Evolutionary conservation across 495 filamentous ascomycete species (phyloP), one percentile per base, ranked within the genome.

Genomic region (Penicillium salamii): DNA sequence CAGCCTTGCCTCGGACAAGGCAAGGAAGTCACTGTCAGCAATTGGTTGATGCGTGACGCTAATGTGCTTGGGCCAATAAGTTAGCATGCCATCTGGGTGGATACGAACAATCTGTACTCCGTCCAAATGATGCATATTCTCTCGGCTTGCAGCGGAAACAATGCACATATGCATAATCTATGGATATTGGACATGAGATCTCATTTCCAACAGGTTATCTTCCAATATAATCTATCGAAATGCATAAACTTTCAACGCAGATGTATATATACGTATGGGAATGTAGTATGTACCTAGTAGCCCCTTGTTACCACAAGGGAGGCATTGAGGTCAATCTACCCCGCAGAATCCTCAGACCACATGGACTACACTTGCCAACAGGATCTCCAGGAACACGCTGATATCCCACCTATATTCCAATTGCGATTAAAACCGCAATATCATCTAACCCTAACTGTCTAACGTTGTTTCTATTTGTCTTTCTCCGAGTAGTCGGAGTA

Each of bases 1-100:
- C n/a, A 58, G 54, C 12, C 43, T 63, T 5, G 26, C 49, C 9
- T 19, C 42, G 37, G 59, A 66, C 38, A 58, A 61, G 49, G 60
- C 54, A 14, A 59, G 53, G 42, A 52, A 65, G 20, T 28, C 42
- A 1, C 15, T 55, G 36, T 12, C 42, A 47, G 28, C 52, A 59
- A 13, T 21, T 58, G 20, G 15, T 19, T 20, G 14, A 29, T 20
- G 11, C n/a, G 11, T 24, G 14, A n/a, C 21, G 26, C 17, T 31
- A 17, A 42, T 42, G 29, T 32, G 8, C 23, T 8, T 26, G 8
- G 12, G 21, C 3, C 2, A 8, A 12, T 7, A 18, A 19, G 31
- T 39, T 21, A 20, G 26, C 18, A 18, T 9, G 11, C 13, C 14
- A 3, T 37, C 37, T 7, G 9, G 11, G 20, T 37, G 21, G 5